A percentile compares a stretch with the other conserved stretches of the same genome.
phyloP scores from a whole-genome alignment of 768 basidiomycete genomes.

The Lentinula lateritia region DNA sequence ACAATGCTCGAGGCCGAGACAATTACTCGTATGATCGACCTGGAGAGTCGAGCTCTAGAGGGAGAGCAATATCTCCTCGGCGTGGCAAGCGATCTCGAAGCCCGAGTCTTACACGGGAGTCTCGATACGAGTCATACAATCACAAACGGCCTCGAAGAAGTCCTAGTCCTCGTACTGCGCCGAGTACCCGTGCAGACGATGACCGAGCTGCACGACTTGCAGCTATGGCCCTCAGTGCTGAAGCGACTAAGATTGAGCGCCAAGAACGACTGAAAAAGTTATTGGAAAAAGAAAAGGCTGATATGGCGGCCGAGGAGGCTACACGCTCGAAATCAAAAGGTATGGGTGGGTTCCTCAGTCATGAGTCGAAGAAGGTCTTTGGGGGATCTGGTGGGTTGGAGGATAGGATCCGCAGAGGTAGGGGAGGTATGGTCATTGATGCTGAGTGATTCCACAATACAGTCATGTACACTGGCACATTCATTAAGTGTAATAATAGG shows the following conservation, averaged over 20 bases:
- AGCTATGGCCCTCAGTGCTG: slow-evolving; percentile 79
- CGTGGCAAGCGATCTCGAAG: slow-evolving; percentile 12
- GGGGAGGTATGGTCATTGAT: slow-evolving; percentile 65
- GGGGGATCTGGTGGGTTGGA: slow-evolving; percentile 74
- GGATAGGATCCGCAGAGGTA: slow-evolving; percentile 69
- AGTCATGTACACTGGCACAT: neutral
- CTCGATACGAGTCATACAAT: slow-evolving; percentile 17
- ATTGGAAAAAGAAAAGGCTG: slow-evolving; percentile 73
- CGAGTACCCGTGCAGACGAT: slow-evolving; percentile 20
- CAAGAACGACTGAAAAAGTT: slow-evolving; percentile 64
- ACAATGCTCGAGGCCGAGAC: neutral
- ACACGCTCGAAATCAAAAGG: slow-evolving; percentile 68
- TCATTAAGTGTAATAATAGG: neutral
- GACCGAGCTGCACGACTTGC: slow-evolving; percentile 84
- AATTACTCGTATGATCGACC: neutral
- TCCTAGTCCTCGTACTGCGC: slow-evolving; percentile 29
- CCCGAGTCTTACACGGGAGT: slow-evolving; percentile 23
- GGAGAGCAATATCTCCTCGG: neutral
- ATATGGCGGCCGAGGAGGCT: slow-evolving; percentile 66
- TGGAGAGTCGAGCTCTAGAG: neutral
- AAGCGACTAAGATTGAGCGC: slow-evolving; percentile 60
- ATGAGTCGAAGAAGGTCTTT: slow-evolving; percentile 83
- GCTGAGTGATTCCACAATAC: slow-evolving; percentile 35
- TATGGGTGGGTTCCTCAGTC: slow-evolving; percentile 74
- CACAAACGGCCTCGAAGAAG: slow-evolving; percentile 49